Conservation (phyloP, 345 rosid genomes). For the Citrus mangshanensis region DNA sequence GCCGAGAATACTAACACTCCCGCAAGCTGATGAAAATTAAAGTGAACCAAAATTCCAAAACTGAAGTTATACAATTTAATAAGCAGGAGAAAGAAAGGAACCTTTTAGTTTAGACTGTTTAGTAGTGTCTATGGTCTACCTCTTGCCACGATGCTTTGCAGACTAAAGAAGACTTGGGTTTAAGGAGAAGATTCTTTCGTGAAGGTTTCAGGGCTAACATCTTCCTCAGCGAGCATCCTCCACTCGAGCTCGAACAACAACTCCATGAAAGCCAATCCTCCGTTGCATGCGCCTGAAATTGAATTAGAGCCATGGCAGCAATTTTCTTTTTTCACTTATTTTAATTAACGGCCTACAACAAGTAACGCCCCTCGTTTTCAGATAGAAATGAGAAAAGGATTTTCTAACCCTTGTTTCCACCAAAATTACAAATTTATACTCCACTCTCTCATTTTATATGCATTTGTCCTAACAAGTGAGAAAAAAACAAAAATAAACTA, state of each 20-base stretch:
- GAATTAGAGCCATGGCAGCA: neutral
- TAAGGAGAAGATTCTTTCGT: neutral
- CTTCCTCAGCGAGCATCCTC: neutral
- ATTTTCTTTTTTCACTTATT: neutral
- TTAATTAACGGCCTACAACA: too few species aligned
- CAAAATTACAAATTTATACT: too few species aligned
- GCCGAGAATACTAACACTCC: constrained; percentile 92
- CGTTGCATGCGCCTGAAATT: neutral
- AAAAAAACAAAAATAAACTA: too few species aligned
- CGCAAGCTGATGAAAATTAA: constrained; percentile 49
- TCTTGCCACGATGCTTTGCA: constrained; percentile 93
- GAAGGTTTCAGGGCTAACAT: neutral
- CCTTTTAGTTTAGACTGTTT: too few species aligned
- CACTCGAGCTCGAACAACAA: neutral
- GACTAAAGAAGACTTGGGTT: constrained; percentile 25
- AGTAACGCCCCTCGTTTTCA: too few species aligned
- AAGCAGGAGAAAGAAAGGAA: neutral
- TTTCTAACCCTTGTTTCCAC: too few species aligned
- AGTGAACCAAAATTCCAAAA: neutral
- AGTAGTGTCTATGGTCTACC: constrained; percentile 21
- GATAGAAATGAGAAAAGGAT: too few species aligned
- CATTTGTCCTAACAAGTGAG: too few species aligned
- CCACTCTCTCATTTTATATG: too few species aligned
- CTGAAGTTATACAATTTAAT: neutral
- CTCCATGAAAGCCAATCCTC: constrained; percentile 4